Evolutionary conservation across 345 rosid species (phyloP), one percentile per base, ranked within the genome.

Genomic region (Sisymbrium irio): DNA sequence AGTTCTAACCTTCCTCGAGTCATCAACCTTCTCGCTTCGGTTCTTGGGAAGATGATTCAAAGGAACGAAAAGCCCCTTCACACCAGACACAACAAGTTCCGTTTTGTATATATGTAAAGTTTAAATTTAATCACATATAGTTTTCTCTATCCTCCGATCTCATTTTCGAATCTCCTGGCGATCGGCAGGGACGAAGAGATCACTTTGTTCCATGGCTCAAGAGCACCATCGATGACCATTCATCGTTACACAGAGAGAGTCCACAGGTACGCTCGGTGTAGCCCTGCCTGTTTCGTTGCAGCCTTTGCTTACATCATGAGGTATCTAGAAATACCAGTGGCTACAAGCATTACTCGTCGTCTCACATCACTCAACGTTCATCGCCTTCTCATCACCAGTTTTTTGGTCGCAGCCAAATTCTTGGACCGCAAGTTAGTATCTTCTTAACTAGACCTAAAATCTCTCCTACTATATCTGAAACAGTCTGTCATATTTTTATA

Each of bases 301-400:
- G 80, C 80, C 9, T 71, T 62, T 39, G 65, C 49, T 49, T 83
- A 80, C 45, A 75, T 80, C 9, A 71, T 80, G n/a, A 71, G 77
- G 33, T 83, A 77, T 74, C 67, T 77, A 19, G 70, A 71, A 7
- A 70, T 25, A 64, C 75, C 72, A 57, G 47, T 10, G 62, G 33
- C 20, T 72, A 62, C 61, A 63, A 69, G 11, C 7, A 64, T 17
- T 42, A 58, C 18, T 41, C 63, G 47, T 61, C 65, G 11, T 66
- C 81, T 83, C 11, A 80, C 85, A 33, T 78, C 77, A 30, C 80
- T 83, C 72, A 83, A 80, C 39, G 65, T 72, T 37, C 86, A 83
- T 62, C 83, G 86, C 19, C 83, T 83, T 55, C 74, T 83, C 51
- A 78, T 83, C 42, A 78, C 86, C 0, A 78, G 80, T 78, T 46